Conservation (phyloP, 2,329 filamentous ascomycete genomes). For the Metarhizium brunneum region DNA sequence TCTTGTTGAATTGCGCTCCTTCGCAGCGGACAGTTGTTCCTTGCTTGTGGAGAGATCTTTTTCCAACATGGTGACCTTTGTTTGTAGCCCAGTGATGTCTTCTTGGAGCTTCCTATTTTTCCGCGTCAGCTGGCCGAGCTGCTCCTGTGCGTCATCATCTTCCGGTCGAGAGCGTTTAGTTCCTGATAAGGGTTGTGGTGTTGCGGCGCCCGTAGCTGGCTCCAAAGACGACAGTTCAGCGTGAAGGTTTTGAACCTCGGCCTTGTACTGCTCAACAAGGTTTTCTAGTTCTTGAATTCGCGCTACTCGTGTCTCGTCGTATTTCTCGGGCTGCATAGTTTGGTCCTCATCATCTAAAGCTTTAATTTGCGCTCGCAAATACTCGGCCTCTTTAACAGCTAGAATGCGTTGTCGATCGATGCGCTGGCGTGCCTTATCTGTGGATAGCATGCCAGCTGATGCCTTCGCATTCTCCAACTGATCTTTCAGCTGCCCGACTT, state of each 20-base stretch:
- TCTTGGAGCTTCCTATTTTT: conserved; percentile 84
- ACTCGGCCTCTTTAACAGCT: conserved; percentile 87
- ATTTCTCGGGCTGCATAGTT: conserved; percentile 71
- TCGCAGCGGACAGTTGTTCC: conserved; percentile 60
- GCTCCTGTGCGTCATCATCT: conserved; percentile 55
- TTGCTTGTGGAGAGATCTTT: conserved; percentile 65
- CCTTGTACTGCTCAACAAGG: conserved; percentile 79
- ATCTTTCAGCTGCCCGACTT: conserved; percentile 52
- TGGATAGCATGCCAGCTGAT: conserved; percentile 33
- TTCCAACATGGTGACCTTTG: conserved; percentile 59
- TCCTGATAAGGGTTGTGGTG: conserved; percentile 32
- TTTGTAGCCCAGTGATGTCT: conserved; percentile 60
- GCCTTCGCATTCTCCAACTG: conserved; percentile 64
- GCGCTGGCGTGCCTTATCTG: conserved; percentile 62
- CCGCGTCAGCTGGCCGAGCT: conserved; percentile 72
- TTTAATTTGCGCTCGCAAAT: conserved; percentile 84
- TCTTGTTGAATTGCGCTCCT: conserved; percentile 64
- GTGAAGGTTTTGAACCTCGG: conserved; percentile 67
- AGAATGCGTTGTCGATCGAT: conserved; percentile 79
- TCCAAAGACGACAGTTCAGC: conserved; percentile 64
- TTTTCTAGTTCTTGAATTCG: conserved; percentile 75
- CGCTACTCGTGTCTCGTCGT: conserved; percentile 64
- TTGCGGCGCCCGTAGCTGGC: conserved; percentile 23
- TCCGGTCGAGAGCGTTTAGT: conserved; percentile 58
- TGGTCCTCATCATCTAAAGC: conserved; percentile 81